A percentile compares a stretch with the other conserved stretches of the same genome.
Conservation (phyloP, 768 basidiomycete species). For the Lactarius psammicola region DNA sequence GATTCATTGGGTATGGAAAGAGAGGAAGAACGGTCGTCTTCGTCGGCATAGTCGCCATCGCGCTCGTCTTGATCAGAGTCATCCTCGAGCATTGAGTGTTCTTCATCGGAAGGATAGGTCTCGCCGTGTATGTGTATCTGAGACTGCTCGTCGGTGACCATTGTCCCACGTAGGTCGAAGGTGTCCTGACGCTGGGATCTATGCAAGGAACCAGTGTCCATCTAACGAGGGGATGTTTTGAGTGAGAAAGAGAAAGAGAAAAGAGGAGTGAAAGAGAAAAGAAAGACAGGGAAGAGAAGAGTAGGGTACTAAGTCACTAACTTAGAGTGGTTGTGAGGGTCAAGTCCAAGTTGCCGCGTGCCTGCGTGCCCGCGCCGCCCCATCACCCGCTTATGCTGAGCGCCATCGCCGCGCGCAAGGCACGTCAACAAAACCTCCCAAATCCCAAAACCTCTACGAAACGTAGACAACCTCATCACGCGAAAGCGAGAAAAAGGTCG, state of each 20-base stretch:
- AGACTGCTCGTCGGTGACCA: constrained; percentile 51
- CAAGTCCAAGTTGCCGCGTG: neutral
- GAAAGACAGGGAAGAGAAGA: constrained; percentile 4
- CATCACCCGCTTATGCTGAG: constrained; percentile 52
- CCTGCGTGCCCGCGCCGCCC: neutral
- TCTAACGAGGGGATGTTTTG: neutral
- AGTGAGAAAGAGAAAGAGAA: neutral
- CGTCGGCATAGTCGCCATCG: constrained; percentile 67
- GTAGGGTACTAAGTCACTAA: neutral
- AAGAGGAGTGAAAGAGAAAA: neutral
- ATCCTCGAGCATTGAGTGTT: constrained; percentile 82
- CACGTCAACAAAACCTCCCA: constrained; percentile 39
- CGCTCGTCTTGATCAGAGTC: constrained; percentile 74
- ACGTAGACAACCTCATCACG: constrained; percentile 41
- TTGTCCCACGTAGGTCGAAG: constrained; percentile 69
- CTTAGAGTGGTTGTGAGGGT: constrained; percentile 2
- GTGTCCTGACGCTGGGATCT: constrained; percentile 51
- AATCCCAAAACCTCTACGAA: constrained; percentile 40
- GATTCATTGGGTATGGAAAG: constrained; percentile 88
- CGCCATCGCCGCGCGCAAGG: constrained; percentile 71
- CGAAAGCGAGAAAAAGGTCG: constrained; percentile 33
- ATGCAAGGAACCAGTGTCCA: constrained; percentile 16
- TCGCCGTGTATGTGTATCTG: constrained; percentile 51
- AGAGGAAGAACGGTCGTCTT: constrained; percentile 76
- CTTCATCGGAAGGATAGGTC: constrained; percentile 61